Base-by-base conservation (phyloP, 202 grass and related monocot genomes). In the Tripidium arundinaceum region DNA sequence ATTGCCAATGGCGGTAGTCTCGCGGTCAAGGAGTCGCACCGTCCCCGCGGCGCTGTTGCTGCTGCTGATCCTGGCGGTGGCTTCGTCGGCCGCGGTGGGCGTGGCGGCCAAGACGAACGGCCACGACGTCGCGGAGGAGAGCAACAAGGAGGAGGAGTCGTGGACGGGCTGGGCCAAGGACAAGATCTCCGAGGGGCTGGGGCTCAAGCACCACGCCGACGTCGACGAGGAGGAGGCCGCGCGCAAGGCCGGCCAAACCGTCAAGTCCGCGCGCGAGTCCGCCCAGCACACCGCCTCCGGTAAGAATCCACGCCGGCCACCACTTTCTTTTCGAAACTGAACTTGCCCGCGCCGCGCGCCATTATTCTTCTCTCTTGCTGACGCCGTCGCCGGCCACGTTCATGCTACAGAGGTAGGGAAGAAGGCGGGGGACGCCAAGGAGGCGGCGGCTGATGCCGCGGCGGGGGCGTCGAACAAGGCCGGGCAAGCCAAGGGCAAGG, bases 131-230 rank as follows among this genome's bases (percentile, higher is more conserved):
- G 28, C 19, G 70, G 37, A 37, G 37, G 79, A 52, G 11, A 70
- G 31, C 64, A 46, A 38, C n/a, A 65, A 37, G 43, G 68, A 79
- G 24, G 83, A 86, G 15, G 89, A 87, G 79, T 86, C 84, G 11
- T 92, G 92, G 92, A 81, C 87, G 26, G 70, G 2, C 7, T 90
- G 93, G 89, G 87, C 87, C 70, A 95, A 95, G 76, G 93, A 95
- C 0, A 90, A 95, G 90, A 81, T 91, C 86, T 34, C 64, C 79
- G 89, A 87, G 62, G 92, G 92, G 4, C 67, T 95, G 4, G 85
- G 87, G 18, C 64, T 95, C 14, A 90, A 92, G 70, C 66, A 90
- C 65, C 71, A 71, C 2, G 62, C 29, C 33, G 83, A 80, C 70
- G 8, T 16, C 22, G 85, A 90, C 70, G 93, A 92, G 63, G 92